A percentile compares a stretch with the other conserved stretches of the same genome.
Conservation (phyloP, 192 early-diverging fungal genomes). For the Phycomyces blakesleeanus region DNA sequence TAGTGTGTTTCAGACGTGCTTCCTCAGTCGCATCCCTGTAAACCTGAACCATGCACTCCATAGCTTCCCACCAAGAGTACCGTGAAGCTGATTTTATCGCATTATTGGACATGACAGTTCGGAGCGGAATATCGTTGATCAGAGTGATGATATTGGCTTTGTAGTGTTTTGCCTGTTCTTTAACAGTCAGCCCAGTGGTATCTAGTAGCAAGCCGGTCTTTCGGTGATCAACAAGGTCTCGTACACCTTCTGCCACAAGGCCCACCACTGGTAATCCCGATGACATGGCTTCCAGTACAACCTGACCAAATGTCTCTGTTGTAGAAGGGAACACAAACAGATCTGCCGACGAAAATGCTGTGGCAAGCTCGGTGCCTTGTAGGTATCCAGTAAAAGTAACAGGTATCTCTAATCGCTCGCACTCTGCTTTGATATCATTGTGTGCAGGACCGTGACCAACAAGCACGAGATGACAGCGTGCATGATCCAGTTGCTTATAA, state of each 20-base stretch:
- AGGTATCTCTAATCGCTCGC: slow-evolving; percentile 12
- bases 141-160: slow-evolving; percentile 6
- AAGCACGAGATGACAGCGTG: slow-evolving; percentile 30
- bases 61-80: slow-evolving; percentile 24
- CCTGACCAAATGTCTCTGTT: slow-evolving; percentile 41
- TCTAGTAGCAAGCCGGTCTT: slow-evolving; percentile 32
- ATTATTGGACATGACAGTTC: slow-evolving; percentile 11
- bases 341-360: slow-evolving; percentile 34
- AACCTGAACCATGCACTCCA: slow-evolving; percentile 27
- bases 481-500: slow-evolving; percentile 32
- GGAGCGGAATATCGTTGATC: neutral
- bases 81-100: slow-evolving; percentile 8
- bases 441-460: slow-evolving; percentile 35
- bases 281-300: slow-evolving; percentile 32
- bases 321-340: slow-evolving; percentile 36
- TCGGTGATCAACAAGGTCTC: slow-evolving; percentile 29
- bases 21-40: slow-evolving; percentile 24
- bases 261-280: slow-evolving; percentile 35
- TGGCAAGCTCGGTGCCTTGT: slow-evolving; percentile 20
- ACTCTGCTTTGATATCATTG: slow-evolving; percentile 16
- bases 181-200: neutral
- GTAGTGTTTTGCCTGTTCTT: slow-evolving; percentile 21
- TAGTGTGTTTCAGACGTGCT: neutral
- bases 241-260: slow-evolving; percentile 26
- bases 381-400: slow-evolving; percentile 37